phyloP scores from a whole-genome alignment of 2,329 filamentous ascomycete genomes.

The Zymoseptoria pseudotritici region DNA sequence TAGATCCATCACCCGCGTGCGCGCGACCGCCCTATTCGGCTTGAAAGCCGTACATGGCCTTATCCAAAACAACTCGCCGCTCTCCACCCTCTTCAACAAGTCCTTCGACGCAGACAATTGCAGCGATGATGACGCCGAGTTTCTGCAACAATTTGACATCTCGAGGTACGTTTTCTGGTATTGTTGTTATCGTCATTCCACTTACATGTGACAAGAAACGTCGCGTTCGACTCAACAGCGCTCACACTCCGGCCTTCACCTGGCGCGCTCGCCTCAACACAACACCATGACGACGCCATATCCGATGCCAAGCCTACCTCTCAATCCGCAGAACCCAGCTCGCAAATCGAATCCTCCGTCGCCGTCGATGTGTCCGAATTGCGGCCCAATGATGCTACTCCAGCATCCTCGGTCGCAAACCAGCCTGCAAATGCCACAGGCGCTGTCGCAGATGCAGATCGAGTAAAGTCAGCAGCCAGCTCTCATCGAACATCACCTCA shows the following conservation, averaged over 20 bases:
- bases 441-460: not conserved
- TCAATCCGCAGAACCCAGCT: constrained; percentile 6
- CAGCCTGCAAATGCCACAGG: constrained; percentile 1
- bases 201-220: constrained; percentile 36
- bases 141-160: constrained; percentile 8
- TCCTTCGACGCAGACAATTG: constrained; percentile 2
- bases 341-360: constrained; percentile 2
- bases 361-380: constrained; percentile 11
- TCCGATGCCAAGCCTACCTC: constrained; percentile 21
- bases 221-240: constrained; percentile 45
- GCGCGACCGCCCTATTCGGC: constrained; percentile 5
- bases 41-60: constrained; percentile 8
- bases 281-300: constrained; percentile 23
- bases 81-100: constrained; percentile 6
- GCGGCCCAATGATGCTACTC: constrained; percentile 5
- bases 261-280: constrained; percentile 33
- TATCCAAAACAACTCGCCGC: constrained; percentile 8
- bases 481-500: constrained; percentile 3
- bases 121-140: constrained; percentile 7
- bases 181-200: constrained; percentile 1
- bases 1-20: constrained; percentile 8
- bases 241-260: constrained; percentile 17
- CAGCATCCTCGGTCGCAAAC: constrained; percentile 5
- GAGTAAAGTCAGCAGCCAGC: not conserved
- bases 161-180: constrained; percentile 7